phyloP scores from a whole-genome alignment of 2,329 filamentous ascomycete genomes.

The Monosporascus sp. region DNA sequence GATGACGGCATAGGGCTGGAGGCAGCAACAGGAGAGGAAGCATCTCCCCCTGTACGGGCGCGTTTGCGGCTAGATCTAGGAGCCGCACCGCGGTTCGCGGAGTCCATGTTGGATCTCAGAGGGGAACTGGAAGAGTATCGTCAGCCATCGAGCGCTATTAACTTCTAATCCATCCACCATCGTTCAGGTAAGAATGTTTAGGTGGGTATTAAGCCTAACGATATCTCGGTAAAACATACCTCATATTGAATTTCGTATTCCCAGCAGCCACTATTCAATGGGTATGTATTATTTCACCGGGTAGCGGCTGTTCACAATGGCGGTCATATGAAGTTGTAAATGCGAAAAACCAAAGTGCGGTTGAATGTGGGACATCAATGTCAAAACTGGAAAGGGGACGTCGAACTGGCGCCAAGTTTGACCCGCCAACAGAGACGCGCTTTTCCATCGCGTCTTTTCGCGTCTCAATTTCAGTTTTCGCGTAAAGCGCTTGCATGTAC shows the following conservation, averaged over 20 bases:
- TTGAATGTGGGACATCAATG: not conserved
- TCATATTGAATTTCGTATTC: conserved; percentile 9
- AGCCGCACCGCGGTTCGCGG: conserved; percentile 69
- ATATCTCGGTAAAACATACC: conserved; percentile 2
- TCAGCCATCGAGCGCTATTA: not conserved
- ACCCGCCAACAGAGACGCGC: not conserved
- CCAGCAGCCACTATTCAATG: not conserved
- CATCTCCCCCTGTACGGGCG: conserved; percentile 46
- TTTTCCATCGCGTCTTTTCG: conserved; percentile 17
- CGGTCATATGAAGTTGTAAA: not conserved
- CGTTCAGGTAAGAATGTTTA: not conserved
- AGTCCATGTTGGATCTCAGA: conserved; percentile 71
- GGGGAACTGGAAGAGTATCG: conserved; percentile 59
- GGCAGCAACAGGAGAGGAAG: conserved; percentile 44
- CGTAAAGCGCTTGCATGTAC: conserved; percentile 22
- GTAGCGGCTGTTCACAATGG: not conserved
- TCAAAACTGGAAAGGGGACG: conserved; percentile 5
- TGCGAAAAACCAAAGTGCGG: not conserved
- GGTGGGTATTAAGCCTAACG: not conserved
- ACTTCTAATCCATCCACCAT: too few species aligned
- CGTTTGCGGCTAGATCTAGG: conserved; percentile 49
- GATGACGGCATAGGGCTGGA: conserved; percentile 64
- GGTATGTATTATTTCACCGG: not conserved
- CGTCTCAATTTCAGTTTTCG: conserved; percentile 11
- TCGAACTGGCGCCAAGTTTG: not conserved